phyloP scores from a whole-genome alignment of 2,329 filamentous ascomycete genomes.

The Lachnum nothofagi region DNA sequence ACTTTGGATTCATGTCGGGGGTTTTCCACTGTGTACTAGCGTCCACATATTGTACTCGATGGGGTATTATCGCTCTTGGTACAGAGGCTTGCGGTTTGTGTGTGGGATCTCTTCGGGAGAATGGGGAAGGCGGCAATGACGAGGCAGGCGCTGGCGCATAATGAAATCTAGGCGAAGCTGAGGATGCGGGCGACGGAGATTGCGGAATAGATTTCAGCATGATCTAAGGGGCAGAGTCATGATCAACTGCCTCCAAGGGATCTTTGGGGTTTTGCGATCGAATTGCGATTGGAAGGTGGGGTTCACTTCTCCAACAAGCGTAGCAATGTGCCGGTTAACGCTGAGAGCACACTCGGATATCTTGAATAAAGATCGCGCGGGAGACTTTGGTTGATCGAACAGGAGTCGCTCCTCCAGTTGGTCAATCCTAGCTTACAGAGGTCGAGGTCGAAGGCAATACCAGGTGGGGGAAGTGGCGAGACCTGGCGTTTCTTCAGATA shows the following conservation, averaged over 20 bases:
- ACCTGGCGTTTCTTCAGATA: too few species aligned
- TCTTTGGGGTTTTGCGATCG: not conserved
- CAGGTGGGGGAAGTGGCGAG: too few species aligned
- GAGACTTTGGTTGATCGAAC: too few species aligned
- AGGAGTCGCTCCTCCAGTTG: too few species aligned
- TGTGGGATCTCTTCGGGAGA: slow-evolving; percentile 23
- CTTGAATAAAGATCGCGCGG: too few species aligned
- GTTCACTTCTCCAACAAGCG: not conserved
- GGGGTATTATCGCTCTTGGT: slow-evolving; percentile 13
- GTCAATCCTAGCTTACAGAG: too few species aligned
- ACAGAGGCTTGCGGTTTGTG: slow-evolving; percentile 17
- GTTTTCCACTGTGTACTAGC: slow-evolving; percentile 29
- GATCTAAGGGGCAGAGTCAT: slow-evolving; percentile 23
- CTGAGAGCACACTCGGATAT: too few species aligned
- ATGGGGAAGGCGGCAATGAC: slow-evolving; percentile 19
- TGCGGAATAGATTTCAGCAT: slow-evolving; percentile 30
- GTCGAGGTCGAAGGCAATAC: too few species aligned
- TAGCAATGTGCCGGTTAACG: not conserved
- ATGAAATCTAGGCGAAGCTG: slow-evolving; percentile 27
- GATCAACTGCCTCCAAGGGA: not conserved
- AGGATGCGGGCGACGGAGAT: slow-evolving; percentile 26
- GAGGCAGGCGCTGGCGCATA: slow-evolving; percentile 27
- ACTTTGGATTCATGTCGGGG: slow-evolving; percentile 22
- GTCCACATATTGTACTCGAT: slow-evolving; percentile 27
- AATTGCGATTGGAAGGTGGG: not conserved